Evolutionary conservation across 768 basidiomycete species (phyloP), one percentile per base, ranked within the genome.

Genomic region (Rhodotorula toruloides): DNA sequence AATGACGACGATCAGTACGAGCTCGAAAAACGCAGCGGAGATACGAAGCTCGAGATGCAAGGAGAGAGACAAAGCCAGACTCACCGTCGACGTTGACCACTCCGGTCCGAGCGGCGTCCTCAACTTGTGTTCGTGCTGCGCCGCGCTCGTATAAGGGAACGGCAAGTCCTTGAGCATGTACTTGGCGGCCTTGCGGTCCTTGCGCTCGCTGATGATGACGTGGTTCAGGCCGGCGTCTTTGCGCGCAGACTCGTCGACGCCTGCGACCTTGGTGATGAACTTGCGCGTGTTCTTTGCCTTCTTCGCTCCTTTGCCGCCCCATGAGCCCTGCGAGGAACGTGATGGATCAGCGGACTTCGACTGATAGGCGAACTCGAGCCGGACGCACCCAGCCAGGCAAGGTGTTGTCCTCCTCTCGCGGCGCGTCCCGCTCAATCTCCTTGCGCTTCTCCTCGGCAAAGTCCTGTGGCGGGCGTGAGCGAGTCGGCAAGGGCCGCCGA

Each of bases 121-220:
- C 81, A 96, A 85, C 67, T 83, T 83, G 40, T 87, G 85, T 78
- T 96, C 92, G 74, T 88, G 97, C 80, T 97, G 96, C 7, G 87
- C 90, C 63, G 86, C 86, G 77, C 87, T 89, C 14, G 94, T 97
- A 76, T 91, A 98, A 6, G 94, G 96, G 78, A 88, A 88, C 5
- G 96, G 96, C 50, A 99, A 78, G 76, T 98, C 93, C 77, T 88
- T 89, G 60, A 91, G 85, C 65, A 86, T 82, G 77, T 93, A 97
- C 78, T 91, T 89, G 22, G 85, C 80, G 1, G 90, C 92, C 77
- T 96, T 96, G 80, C 90, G 91, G 80, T 98, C 94, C 64, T 86
- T 86, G 78, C 88, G 90, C 78, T 99, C 94, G 3, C 90, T 91
- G 74, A 99, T 89, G 80, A 99, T 96, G 75, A 98, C 84, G 76